Evolutionary conservation across 352 stramenopile species (phyloP).

Genomic region (Globisporangium heterothallicum): DNA sequence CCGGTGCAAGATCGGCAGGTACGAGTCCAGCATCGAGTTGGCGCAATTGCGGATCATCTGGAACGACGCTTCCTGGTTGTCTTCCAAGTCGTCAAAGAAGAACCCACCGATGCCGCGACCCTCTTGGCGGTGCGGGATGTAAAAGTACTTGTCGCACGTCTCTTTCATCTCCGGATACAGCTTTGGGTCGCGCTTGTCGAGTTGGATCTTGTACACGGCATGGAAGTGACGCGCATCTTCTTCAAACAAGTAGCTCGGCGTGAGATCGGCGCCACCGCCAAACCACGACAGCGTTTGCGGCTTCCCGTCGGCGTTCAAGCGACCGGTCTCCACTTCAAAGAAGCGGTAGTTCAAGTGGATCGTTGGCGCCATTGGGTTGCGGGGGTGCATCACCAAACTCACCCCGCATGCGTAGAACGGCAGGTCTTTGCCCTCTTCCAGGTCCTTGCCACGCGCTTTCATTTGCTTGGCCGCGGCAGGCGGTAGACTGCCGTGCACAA

Average conservation of each 20-base stretch:
- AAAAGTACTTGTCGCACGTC: conserved; percentile 97
- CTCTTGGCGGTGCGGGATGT: conserved; percentile 95
- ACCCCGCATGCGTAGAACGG: conserved; percentile 96
- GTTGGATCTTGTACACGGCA: conserved; percentile 91
- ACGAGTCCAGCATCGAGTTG: conserved; percentile 89
- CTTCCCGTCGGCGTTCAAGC: conserved; percentile 73
- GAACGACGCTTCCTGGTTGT: conserved; percentile 88
- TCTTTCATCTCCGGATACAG: conserved; percentile 96
- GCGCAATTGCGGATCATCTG: conserved; percentile 72
- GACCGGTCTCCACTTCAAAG: conserved; percentile 93
- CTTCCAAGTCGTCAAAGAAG: conserved; percentile 98
- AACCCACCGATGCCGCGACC: conserved; percentile 95
- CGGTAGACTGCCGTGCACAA: conserved; percentile 96
- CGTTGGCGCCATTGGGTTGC: conserved; percentile 91
- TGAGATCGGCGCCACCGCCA: conserved; percentile 96
- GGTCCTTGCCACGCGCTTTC: conserved; percentile 64
- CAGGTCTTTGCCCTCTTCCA: conserved; percentile 71
- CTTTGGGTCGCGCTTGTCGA: conserved; percentile 91
- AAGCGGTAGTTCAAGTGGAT: conserved; percentile 98
- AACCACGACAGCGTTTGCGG: conserved; percentile 90
- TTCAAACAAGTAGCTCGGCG: conserved; percentile 94
- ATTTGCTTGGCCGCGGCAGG: conserved; percentile 83
- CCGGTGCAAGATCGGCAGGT: conserved; percentile 93
- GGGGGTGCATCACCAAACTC: conserved; percentile 96
- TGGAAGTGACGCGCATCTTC: conserved; percentile 97